A percentile compares a stretch with the other conserved stretches of the same genome.
phyloP scores from a whole-genome alignment of 2,329 filamentous ascomycete genomes.

The Cladosporium oxysporum region DNA sequence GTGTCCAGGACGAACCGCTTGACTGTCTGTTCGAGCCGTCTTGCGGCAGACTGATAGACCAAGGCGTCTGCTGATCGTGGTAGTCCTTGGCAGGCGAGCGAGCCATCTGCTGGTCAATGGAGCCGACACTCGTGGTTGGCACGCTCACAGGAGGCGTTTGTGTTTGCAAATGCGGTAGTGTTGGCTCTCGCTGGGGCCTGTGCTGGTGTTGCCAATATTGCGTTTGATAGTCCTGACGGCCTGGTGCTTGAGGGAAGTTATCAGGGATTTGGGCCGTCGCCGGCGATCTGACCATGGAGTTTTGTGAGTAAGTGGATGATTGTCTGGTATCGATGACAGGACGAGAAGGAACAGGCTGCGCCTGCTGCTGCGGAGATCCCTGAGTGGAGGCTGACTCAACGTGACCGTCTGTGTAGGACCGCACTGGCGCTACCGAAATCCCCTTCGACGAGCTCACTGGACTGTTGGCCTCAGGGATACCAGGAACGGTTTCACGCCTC shows the following conservation, averaged over 20 bases:
- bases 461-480: constrained; percentile 11
- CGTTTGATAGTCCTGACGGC: constrained; percentile 16
- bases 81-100: constrained; percentile 32
- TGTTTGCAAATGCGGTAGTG: constrained; percentile 20
- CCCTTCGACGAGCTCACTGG: neutral
- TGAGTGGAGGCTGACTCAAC: neutral
- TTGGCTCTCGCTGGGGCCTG: neutral
- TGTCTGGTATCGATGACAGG: neutral
- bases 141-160: neutral
- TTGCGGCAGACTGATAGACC: constrained; percentile 29
- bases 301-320: constrained; percentile 10
- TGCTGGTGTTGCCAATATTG: constrained; percentile 20
- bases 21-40: neutral
- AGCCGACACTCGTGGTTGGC: constrained; percentile 20
- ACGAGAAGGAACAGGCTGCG: neutral
- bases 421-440: neutral
- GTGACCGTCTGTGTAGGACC: constrained; percentile 1
- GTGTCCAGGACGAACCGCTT: neutral
- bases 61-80: constrained; percentile 34
- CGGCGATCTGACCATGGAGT: neutral
- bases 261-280: neutral
- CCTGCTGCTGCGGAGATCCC: neutral
- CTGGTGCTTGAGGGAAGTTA: constrained; percentile 18
- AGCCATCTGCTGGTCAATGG: constrained; percentile 26
- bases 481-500: constrained; percentile 6